phyloP scores from a whole-genome alignment of 148 eudicot genomes.

The Cornus suecica region DNA sequence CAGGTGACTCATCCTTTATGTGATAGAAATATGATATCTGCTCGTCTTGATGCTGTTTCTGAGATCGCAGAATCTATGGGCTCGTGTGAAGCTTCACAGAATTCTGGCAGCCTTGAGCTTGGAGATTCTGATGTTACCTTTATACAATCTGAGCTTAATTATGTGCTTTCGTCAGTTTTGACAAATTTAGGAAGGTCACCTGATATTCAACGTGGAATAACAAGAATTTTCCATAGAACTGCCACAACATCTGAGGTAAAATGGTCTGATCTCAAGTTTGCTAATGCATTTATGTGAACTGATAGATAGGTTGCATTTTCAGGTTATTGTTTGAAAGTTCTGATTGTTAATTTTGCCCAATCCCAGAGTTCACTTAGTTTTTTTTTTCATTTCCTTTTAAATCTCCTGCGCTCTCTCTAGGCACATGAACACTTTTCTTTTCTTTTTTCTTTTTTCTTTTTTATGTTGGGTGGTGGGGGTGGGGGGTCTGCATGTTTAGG shows the following conservation, averaged over 20 bases:
- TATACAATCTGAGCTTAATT: slow-evolving; percentile 48
- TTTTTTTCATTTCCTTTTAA: not conserved
- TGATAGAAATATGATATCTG: slow-evolving; percentile 70
- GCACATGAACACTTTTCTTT: not conserved
- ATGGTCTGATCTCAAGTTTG: slow-evolving; percentile 4
- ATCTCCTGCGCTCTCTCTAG: not conserved
- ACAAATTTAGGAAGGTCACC: slow-evolving; percentile 55
- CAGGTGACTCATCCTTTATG: slow-evolving; percentile 92
- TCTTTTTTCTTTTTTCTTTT: not conserved
- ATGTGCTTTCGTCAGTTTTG: slow-evolving; percentile 65
- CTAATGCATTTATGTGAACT: not conserved
- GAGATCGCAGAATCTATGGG: slow-evolving; percentile 82
- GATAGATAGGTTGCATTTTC: no score
- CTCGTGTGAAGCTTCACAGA: slow-evolving; percentile 33
- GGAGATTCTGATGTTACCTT: slow-evolving; percentile 24
- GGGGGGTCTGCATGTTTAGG: not conserved
- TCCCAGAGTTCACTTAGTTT: no score
- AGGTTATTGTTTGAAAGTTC: no score
- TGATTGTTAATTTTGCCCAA: no score
- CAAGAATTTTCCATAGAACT: slow-evolving; percentile 88
- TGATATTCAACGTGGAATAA: slow-evolving; percentile 92
- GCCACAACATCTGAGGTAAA: slow-evolving; percentile 87
- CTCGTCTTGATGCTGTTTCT: slow-evolving; percentile 88
- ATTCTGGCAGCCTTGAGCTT: slow-evolving; percentile 17
- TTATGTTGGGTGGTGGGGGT: no score